Conservation (phyloP, 768 basidiomycete genomes). For the Serpula lacrymans region DNA sequence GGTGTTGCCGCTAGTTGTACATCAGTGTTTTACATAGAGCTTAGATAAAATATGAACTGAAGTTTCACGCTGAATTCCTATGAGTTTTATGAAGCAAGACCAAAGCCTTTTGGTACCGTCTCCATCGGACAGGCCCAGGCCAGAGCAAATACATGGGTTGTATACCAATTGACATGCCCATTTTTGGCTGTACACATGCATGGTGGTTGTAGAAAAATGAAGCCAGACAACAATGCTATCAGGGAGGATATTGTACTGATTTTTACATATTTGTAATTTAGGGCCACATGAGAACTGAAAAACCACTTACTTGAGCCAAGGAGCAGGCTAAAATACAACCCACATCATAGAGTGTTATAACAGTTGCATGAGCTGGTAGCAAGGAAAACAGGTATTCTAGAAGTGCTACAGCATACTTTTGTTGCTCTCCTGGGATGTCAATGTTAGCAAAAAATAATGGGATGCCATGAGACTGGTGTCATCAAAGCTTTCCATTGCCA, state of each 20-base stretch:
- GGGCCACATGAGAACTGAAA: neutral
- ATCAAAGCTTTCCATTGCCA: constrained; percentile 24
- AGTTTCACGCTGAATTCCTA: constrained; percentile 25
- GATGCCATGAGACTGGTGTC: constrained; percentile 35
- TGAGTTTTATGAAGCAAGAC: constrained; percentile 28
- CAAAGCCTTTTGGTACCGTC: constrained; percentile 34
- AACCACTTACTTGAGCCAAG: constrained; percentile 22
- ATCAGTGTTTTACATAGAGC: too few relatives aligned
- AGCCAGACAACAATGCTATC: constrained; percentile 15
- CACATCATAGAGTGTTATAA: constrained; percentile 29
- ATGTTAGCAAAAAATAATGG: constrained; percentile 38
- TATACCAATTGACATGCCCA: constrained; percentile 35
- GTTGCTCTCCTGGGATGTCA: constrained; percentile 34
- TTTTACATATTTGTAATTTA: neutral
- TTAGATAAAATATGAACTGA: constrained; percentile 18
- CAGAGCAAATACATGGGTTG: constrained; percentile 26
- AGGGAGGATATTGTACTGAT: constrained; percentile 27
- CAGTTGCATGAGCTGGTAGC: constrained; percentile 25
- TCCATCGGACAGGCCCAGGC: constrained; percentile 31
- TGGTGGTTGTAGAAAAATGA: constrained; percentile 28
- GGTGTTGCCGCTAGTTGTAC: constrained; percentile 17
- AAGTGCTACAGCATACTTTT: constrained; percentile 34
- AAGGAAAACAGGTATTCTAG: constrained; percentile 25
- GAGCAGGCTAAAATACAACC: constrained; percentile 30
- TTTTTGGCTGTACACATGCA: constrained; percentile 39